Base-by-base conservation (phyloP, 768 basidiomycete species). In the Kwoniella sp. region DNA sequence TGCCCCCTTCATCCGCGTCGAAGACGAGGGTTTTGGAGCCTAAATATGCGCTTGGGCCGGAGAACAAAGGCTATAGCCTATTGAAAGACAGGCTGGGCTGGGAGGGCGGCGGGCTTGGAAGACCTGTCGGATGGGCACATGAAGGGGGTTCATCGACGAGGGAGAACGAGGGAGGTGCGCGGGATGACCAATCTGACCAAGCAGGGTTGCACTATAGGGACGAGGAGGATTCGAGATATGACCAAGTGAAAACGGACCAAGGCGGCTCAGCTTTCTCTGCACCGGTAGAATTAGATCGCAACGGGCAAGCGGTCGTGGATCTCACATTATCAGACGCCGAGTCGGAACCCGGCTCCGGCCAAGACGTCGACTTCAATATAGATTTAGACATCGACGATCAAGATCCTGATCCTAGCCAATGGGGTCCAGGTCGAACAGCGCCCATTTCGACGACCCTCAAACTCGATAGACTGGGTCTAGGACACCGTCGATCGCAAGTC, bases 61-160 rank as follows among this genome's bases (percentile, higher is more conserved):
- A 75, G n/a, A 75, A 78, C 57, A 74, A 69, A 34, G 76, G 76
- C 3, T 75, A 74, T 54, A 65, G 54, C n/a, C 38, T 78, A 22
- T 30, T 78, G 47, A 56, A 66, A 26, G 71, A 73, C 37, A 53
- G 63, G 28, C 47, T 71, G 28, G 76, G 76, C 25, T 78, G 76
- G 76, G 61, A 72, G 28, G 76, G 76, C n/a, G 75, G 75, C 23
- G 75, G 75, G 20, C 50, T 77, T 7, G 75, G 75, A 23, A 58
- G 63, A 65, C 70, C 73, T 20, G 55, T 28, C 2, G 69, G 59
- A 1, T 70, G 68, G 68, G 57, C 51, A 17, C 61, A 58, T 17
- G 17, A 17, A 3, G 41, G 3, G 15, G 3, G 11, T 45, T 20
- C 41, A 3, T 7, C 41, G 26, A 41, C 29, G 55, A 0, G 31